Evolutionary conservation across 1,284 basidiomycete genomes (phyloP), one percentile per base, ranked within the genome.

Genomic region (Apiotrichum akiyoshidainum): DNA sequence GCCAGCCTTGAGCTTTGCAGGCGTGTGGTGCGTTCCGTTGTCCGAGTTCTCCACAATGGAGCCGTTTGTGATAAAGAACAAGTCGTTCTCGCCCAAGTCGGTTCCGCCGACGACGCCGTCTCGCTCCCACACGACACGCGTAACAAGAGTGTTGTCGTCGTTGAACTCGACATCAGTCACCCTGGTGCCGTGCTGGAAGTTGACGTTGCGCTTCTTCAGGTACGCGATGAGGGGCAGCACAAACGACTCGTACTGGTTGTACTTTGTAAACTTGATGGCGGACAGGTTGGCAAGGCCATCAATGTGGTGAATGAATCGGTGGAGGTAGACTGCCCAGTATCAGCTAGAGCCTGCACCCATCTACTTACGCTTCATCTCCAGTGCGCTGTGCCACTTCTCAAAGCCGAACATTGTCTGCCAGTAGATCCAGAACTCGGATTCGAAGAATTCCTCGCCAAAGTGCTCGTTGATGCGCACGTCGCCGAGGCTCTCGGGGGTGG

Each of bases 171-270:
- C 22, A n/a, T 47, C 46, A 0, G 46, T 54, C 16, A 54, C 53
- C 5, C 6, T 31, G 2, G 53, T 47, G 21, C 22, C 8, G 31
- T 26, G 12, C 53, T 47, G 21, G 46, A 54, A 54, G 35, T 40
- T 40, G 22, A 54, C 53, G 13, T 46, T 46, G 26, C 33, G 53
- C 16, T 33, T 17, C n/a, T 31, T 44, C 37, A 54, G 53, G 6
- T 41, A 54, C 26, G 21, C n/a, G 22, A 46, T 21, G 17, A 54
- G 53, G 3, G 53, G 52, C 5, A 47, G 9, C 10, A 35, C 53
- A 41, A 54, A 54, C 9, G 45, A 47, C 39, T 54, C 53, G 46
- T 54, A 54, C 26, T 54, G 53, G 37, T 47, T 54, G 46, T 54
- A 47, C 17, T 40, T 39, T 4, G 53, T 54, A 16, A 54, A 54